phyloP scores from a whole-genome alignment of 768 basidiomycete species.

The Multifurca ochricompacta region DNA sequence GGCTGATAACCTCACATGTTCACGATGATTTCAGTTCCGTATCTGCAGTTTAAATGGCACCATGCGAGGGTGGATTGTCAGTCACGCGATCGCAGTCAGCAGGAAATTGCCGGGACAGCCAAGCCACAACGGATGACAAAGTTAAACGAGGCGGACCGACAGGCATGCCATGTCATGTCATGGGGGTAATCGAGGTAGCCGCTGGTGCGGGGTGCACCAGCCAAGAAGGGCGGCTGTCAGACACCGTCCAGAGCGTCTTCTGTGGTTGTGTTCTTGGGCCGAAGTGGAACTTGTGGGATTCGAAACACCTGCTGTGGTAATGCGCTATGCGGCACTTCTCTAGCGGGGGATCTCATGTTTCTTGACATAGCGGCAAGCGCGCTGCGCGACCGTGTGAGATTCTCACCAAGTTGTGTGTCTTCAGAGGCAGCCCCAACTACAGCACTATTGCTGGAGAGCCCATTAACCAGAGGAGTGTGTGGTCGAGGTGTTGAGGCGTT shows the following conservation, averaged over 20 bases:
- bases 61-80: background rate
- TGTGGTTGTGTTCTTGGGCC: slow-evolving; percentile 16
- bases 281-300: slow-evolving; percentile 30
- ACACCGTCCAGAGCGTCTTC: slow-evolving; percentile 18
- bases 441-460: slow-evolving; percentile 10
- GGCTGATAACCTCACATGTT: background rate
- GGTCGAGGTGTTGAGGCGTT: slow-evolving; percentile 47
- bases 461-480: slow-evolving; percentile 42
- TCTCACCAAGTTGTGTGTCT: slow-evolving; percentile 8
- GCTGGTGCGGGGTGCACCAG: background rate
- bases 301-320: slow-evolving; percentile 43
- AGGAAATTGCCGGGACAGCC: background rate
- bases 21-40: slow-evolving; percentile 10
- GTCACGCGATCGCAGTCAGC: background rate
- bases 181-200: background rate
- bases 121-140: background rate
- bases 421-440: slow-evolving; percentile 5
- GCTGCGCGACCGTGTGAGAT: slow-evolving; percentile 14
- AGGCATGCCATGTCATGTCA: background rate
- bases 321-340: slow-evolving; percentile 48
- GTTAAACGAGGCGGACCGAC: background rate
- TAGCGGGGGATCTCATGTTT: background rate
- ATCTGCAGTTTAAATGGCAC: slow-evolving; percentile 4
- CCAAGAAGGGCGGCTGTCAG: background rate
- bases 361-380: slow-evolving; percentile 4